phyloP scores from a whole-genome alignment of 1,139 yeast species.

The Candida neerlandica region DNA sequence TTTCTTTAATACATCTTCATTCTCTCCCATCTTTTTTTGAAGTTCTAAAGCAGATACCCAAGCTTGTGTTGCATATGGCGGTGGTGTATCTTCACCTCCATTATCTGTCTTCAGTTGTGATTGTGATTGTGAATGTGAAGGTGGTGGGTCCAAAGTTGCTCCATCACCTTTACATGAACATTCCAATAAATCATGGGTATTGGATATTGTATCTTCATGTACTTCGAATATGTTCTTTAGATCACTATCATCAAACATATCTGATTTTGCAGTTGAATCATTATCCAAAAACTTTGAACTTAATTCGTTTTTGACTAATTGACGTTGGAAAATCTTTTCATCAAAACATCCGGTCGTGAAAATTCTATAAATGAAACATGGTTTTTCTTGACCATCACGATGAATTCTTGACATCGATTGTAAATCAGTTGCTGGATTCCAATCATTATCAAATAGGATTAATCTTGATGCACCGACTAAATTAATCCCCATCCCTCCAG shows the following conservation, averaged over 20 bases:
- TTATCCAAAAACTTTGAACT: slow-evolving; percentile 77
- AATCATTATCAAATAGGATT: slow-evolving; percentile 83
- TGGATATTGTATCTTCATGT: slow-evolving; percentile 52
- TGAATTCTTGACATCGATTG: slow-evolving; percentile 98
- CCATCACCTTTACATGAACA: slow-evolving; percentile 62
- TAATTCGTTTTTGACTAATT: slow-evolving; percentile 77
- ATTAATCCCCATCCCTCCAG: slow-evolving; percentile 95
- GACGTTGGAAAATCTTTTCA: slow-evolving; percentile 94
- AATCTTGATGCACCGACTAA: slow-evolving; percentile 88
- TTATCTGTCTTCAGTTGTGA: slow-evolving; percentile 15
- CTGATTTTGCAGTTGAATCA: slow-evolving; percentile 37
- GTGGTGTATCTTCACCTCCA: slow-evolving; percentile 13
- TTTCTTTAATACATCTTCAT: slow-evolving; percentile 30
- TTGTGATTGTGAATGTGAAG: slow-evolving; percentile 14
- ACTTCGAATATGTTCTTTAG: slow-evolving; percentile 75
- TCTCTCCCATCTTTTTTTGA: slow-evolving; percentile 12
- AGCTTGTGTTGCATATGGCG: slow-evolving; percentile 6
- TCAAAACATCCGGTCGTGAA: slow-evolving; percentile 88
- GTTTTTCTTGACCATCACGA: slow-evolving; percentile 84
- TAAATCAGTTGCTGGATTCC: slow-evolving; percentile 92
- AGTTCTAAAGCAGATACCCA: slow-evolving; percentile 53
- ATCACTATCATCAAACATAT: slow-evolving; percentile 63
- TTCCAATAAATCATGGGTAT: slow-evolving; percentile 83
- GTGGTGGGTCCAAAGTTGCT: slow-evolving; percentile 2
- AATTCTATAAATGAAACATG: slow-evolving; percentile 82